Base-by-base conservation (phyloP, 1,284 basidiomycete species). In the Exobasidium rhododendri region DNA sequence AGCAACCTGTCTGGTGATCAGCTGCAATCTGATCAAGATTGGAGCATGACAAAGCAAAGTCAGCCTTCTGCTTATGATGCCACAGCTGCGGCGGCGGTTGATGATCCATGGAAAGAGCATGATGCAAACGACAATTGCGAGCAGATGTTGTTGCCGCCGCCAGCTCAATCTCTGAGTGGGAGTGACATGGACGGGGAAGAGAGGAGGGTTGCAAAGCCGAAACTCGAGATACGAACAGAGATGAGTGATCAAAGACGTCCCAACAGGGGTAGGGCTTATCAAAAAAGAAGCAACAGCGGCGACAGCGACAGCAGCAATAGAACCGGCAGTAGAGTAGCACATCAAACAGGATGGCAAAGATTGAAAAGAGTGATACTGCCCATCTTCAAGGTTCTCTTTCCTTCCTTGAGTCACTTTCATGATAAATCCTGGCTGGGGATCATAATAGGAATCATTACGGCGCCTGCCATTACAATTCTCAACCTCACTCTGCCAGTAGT, bases 401-500 rank as follows among this genome's bases (percentile, higher is more conserved):
- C 94, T 0, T 91, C 93, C 0, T 81, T 98, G 4, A 87, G 89
- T 64, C 83, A 86, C 61, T 89, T 96, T 79, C 71, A 82, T 29
- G 82, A 84, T 51, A 94, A 94, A 80, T 87, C 88, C 10, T 72
- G 87, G 58, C 68, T 89, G 5, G 89, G 89, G 3, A 87, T 87
- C 80, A 81, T 90, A 20, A 88, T 90, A 0, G 87, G 89, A 0
- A 71, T 96, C 14, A 85, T 94, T 59, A 92, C 92, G 5, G 87
- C 88, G 0, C 94, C 94, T 0, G 91, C 93, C 0, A 87, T 97
- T 4, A 82, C 96, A 77, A 83, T 85, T 11, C 83, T 98, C 56
- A 97, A 93, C 0, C 73, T 97, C 17, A 97, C 94, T 0, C 83
- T 97, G 4, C 94, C 94, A 2, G 93, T 97, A 3, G 90, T 93